phyloP scores from a whole-genome alignment of 768 basidiomycete genomes.

The Russula lepida region DNA sequence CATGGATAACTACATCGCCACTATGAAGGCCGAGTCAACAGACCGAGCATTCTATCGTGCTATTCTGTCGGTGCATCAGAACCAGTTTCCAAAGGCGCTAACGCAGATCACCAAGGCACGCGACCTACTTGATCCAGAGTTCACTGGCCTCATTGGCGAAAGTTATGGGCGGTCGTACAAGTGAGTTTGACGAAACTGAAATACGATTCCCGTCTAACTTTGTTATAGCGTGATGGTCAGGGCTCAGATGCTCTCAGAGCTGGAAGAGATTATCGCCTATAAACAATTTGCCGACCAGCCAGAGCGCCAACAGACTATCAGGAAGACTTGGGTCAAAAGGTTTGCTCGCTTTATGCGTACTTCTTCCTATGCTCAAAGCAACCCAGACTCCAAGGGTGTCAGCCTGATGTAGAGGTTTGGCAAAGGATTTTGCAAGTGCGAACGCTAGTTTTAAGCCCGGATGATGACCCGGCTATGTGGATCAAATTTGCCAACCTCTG shows the following conservation, averaged over 20 bases:
- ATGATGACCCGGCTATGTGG: slow-evolving; percentile 96
- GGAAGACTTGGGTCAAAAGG: slow-evolving; percentile 98
- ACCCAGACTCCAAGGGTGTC: slow-evolving; percentile 81
- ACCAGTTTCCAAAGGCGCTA: slow-evolving; percentile 87
- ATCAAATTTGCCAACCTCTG: slow-evolving; percentile 98
- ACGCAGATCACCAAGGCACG: slow-evolving; percentile 87
- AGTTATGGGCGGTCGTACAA: slow-evolving; percentile 97
- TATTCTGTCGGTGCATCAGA: slow-evolving; percentile 91
- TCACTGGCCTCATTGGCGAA: slow-evolving; percentile 88
- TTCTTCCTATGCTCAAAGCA: neutral
- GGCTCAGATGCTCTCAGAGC: slow-evolving; percentile 95
- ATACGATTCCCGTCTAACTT: slow-evolving; percentile 5
- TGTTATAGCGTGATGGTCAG: slow-evolving; percentile 79
- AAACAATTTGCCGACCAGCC: slow-evolving; percentile 92
- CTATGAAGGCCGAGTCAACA: slow-evolving; percentile 87
- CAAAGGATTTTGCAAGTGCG: slow-evolving; percentile 95
- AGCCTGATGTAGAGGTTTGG: slow-evolving; percentile 98
- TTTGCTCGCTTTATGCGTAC: slow-evolving; percentile 27
- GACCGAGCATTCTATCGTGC: slow-evolving; percentile 96
- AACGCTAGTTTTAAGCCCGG: slow-evolving; percentile 85
- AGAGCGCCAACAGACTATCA: slow-evolving; percentile 82
- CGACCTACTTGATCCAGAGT: slow-evolving; percentile 83
- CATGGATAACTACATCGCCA: slow-evolving; percentile 94
- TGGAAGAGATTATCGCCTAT: slow-evolving; percentile 95
- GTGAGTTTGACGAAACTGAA: slow-evolving; percentile 37